Base-by-base conservation (phyloP, 2,329 filamentous ascomycete genomes). In the Penicillium hesseltinei region DNA sequence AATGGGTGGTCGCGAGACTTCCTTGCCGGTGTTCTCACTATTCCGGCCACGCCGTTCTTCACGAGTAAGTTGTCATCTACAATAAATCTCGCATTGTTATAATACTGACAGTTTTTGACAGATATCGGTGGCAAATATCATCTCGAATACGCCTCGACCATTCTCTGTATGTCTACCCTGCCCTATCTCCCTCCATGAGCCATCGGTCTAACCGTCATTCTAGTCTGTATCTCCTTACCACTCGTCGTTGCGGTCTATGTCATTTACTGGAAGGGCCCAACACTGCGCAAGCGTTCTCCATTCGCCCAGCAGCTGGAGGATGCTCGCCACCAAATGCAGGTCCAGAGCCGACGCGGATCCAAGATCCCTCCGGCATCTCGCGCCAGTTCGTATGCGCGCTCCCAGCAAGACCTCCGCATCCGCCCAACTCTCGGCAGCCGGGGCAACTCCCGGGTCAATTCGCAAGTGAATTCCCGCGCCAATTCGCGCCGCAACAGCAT, bases 1-100 rank as follows among this genome's bases (percentile, higher is more conserved):
- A 88, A 88, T 63, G 86, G 84, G 17, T 88, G 86, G 71, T 80
- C 84, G 27, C 79, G 86, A 60, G 86, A 88, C 65, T 83, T 88
- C 69, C 74, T 88, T 21, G 85, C 86, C 19, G 86, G 86, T 68
- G 74, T 87, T 15, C 75, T 86, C n/a, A 85, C 85, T 2, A 77
- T 87, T 58, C 84, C 81, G 44, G 82, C 84, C 0, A 81, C 77
- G 1, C 85, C 85, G 5, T 78, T 78, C 67, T 78, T 72, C 49
- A 43, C 62, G 25, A 78, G 74, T 76, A 61, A 71, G 73, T 69
- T 6, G 29, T 21, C 47, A 19, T 8, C 25, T 53, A 9, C 8
- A 23, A 57, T 19, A 5, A n/a, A 13, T 27, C 15, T 25, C 11
- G 17, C 29, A 35, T 27, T 15, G 31, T 33, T 33, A 10, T 36